Evolutionary conservation across 129 eudicot species (phyloP).

Genomic region (Centrapalus pauciflorus): DNA sequence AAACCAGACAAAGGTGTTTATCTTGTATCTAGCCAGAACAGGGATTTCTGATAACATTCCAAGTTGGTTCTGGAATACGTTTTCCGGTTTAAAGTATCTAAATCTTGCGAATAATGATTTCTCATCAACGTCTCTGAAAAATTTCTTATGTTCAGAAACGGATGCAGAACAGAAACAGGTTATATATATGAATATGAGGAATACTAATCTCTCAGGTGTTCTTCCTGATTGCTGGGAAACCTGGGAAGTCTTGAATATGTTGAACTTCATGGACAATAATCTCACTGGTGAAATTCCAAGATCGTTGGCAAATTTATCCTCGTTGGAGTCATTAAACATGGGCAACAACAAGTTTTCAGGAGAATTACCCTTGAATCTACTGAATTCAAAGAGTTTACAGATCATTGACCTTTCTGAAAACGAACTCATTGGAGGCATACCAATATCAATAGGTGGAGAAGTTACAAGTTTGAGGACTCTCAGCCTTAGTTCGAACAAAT

Average conservation of each 20-base stretch:
- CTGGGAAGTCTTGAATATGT: conserved; percentile 16
- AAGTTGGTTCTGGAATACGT: conserved; percentile 29
- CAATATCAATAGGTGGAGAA: conserved; percentile 18
- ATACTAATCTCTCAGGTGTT: conserved; percentile 30
- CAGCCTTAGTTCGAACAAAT: conserved; percentile 26
- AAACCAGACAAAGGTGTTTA: conserved; percentile 13
- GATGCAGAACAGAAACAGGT: conserved; percentile 13
- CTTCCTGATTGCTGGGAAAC: conserved; percentile 34
- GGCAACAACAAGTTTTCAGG: conserved; percentile 29
- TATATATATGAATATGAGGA: conserved; percentile 29
- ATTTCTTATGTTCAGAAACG: conserved; percentile 25
- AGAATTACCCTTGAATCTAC: conserved; percentile 18
- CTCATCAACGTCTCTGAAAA: conserved; percentile 15
- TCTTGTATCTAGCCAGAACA: conserved; percentile 19
- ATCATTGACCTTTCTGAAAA: conserved; percentile 32
- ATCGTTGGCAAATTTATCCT: conserved; percentile 18
- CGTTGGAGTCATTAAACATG: conserved; percentile 19
- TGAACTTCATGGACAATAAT: conserved; percentile 25
- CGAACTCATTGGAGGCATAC: conserved; percentile 24
- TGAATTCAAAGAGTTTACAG: conserved; percentile 22
- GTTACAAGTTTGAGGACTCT: conserved; percentile 17
- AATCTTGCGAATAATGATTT: conserved; percentile 36
- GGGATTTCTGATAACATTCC: conserved; percentile 30
- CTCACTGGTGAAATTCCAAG: conserved; percentile 25
- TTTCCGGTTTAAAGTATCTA: conserved; percentile 4